Base-by-base conservation (phyloP, 306 rosid genomes). In the Rosa rugosa region DNA sequence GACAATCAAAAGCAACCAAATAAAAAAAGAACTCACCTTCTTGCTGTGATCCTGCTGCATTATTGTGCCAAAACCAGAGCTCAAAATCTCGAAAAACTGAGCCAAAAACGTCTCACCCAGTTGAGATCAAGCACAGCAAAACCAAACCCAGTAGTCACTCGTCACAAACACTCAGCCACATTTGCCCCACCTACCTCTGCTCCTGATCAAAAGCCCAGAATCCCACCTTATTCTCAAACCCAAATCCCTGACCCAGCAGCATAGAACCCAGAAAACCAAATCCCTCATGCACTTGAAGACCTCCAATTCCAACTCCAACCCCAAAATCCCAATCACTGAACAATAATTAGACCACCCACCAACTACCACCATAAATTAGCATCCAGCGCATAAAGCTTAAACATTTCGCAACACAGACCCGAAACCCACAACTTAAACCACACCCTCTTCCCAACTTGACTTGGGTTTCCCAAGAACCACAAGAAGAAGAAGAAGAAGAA, bases 121-220 rank as follows among this genome's bases (percentile, higher is more conserved):
- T 79, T 67, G 75, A 84, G 91, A 86, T 87, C 76, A 85, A 73
- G 53, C 69, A 63, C 14, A 82, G 65, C 72, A 27, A 71, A 12
- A 80, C 17, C 36, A 72, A 83, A 75, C 41, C 36, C 76, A 60
- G 79, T 47, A 73, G 69, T 72, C 50, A 84, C 75, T 83, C 60
- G 60, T 17, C 31, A 46, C 31, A 65, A 75, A 64, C 44, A 65
- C 72, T 92, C 81, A 94, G 72, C 97, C 99, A 85, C 99, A 94
- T 92, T 94, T 91, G 46, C 93, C 97, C 95, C 97, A 92, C 83
- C 95, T 89, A 81, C 97, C 92, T 87, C 97, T 88, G 90, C 97
- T 89, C 86, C 92, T 90, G 77, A 94, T 94, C 82, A 94, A 91
- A 87, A 88, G 86, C 67, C 89, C 92, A 79, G 86, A 88, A 84